A percentile compares a stretch with the other conserved stretches of the same genome.
phyloP scores from a whole-genome alignment of 1,284 basidiomycete species.

The Butyriboletus appendiculatus region DNA sequence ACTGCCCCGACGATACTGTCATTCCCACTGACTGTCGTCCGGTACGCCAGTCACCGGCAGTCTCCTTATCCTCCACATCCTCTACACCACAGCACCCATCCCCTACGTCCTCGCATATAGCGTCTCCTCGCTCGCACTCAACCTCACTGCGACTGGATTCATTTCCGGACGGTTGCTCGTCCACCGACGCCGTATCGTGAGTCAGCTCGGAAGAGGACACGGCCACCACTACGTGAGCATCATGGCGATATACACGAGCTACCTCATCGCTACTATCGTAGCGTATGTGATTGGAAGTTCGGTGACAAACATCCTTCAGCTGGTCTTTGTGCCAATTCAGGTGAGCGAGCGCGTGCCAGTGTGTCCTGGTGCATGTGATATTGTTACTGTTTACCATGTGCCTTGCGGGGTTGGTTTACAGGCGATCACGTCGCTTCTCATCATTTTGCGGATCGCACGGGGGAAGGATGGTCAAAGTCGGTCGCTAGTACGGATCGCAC shows the following conservation, averaged over 20 bases:
- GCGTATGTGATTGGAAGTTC: slow-evolving; percentile 5
- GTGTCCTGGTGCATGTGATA: neutral
- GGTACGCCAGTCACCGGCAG: slow-evolving; percentile 3
- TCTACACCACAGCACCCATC: neutral
- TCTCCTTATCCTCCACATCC: slow-evolving; percentile 1
- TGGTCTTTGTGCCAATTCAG: slow-evolving; percentile 6
- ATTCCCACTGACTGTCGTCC: neutral
- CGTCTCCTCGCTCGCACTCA: slow-evolving; percentile 13
- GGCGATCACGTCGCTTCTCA: slow-evolving; percentile 15
- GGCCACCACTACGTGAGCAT: slow-evolving; percentile 8
- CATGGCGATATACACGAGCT: slow-evolving; percentile 7
- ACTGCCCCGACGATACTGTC: neutral
- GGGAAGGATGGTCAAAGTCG: slow-evolving; percentile 8
- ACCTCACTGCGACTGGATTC: slow-evolving; percentile 12
- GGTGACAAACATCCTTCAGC: slow-evolving; percentile 4
- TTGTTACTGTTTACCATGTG: neutral
- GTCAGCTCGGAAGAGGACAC: slow-evolving; percentile 6
- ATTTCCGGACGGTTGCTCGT: slow-evolving; percentile 12
- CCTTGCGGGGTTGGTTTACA: neutral
- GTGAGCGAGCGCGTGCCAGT: slow-evolving; percentile 2
- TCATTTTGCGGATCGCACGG: slow-evolving; percentile 18
- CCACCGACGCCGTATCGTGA: slow-evolving; percentile 5
- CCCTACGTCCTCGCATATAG: slow-evolving; percentile 4
- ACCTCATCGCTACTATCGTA: slow-evolving; percentile 10
- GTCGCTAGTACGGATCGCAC: neutral